A percentile compares a stretch with the other conserved stretches of the same genome.
Evolutionary conservation across 2,329 filamentous ascomycete species (phyloP).

Genomic region (Orbilia javanica): DNA sequence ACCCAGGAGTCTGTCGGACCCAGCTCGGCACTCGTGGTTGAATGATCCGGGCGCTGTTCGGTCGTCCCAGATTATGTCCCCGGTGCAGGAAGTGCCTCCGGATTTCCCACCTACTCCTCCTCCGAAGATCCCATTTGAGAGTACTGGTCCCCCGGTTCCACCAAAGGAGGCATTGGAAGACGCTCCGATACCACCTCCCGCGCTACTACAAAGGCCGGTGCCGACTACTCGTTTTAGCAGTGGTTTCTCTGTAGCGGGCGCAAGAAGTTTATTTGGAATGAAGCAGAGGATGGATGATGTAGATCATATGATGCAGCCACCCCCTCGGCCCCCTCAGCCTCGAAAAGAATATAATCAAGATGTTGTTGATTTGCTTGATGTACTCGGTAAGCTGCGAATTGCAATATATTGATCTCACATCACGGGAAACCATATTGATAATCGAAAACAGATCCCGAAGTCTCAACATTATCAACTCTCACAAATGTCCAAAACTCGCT

Average conservation of each 20-base stretch:
- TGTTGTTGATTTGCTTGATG: conserved; percentile 77
- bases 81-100: conserved; percentile 48
- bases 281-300: conserved; percentile 52
- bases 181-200: neutral
- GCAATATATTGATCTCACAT: conserved; percentile 60
- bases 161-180: conserved; percentile 48
- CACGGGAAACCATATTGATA: neutral
- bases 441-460: conserved; percentile 77
- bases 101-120: conserved; percentile 42
- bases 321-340: conserved; percentile 14
- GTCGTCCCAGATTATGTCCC: conserved; percentile 54
- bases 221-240: conserved; percentile 23
- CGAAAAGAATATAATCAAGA: conserved; percentile 71
- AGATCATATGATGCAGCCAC: conserved; percentile 37
- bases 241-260: conserved; percentile 37
- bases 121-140: conserved; percentile 47
- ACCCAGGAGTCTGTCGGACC: conserved; percentile 43
- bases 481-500: conserved; percentile 92
- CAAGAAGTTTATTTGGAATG: conserved; percentile 48
- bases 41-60: conserved; percentile 36
- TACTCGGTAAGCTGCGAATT: conserved; percentile 70
- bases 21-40: conserved; percentile 55
- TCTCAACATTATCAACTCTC: conserved; percentile 83
- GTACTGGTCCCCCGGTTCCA: conserved; percentile 31
- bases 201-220: conserved; percentile 10